phyloP scores from a whole-genome alignment of 768 basidiomycete genomes.

The Termitomyces sp. region DNA sequence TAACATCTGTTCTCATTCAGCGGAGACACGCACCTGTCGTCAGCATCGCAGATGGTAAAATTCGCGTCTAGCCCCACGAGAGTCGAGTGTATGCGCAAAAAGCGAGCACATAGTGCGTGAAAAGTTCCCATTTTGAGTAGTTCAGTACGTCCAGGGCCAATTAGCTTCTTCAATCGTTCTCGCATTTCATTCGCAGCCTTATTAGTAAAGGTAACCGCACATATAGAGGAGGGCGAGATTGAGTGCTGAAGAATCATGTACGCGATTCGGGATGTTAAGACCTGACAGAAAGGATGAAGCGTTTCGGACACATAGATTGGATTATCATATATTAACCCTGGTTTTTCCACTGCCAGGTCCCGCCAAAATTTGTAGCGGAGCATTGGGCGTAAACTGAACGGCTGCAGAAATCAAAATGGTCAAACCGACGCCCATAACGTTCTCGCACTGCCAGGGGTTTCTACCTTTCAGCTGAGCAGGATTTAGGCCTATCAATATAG shows the following conservation, averaged over 20 bases:
- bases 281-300: constrained; percentile 23
- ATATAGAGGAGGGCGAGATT: constrained; percentile 53
- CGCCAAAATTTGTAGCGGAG: constrained; percentile 75
- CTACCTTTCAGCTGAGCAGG: constrained; percentile 12
- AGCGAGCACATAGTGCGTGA: constrained; percentile 68
- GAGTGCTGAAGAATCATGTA: constrained; percentile 51
- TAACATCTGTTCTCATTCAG: not conserved
- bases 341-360: constrained; percentile 77
- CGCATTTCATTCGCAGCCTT: constrained; percentile 89
- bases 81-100: constrained; percentile 59
- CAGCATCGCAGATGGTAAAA: constrained; percentile 79
- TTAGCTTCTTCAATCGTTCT: constrained; percentile 55
- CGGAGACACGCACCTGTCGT: constrained; percentile 53
- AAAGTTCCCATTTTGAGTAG: constrained; percentile 71
- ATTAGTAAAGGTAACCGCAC: constrained; percentile 85
- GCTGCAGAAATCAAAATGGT: constrained; percentile 31
- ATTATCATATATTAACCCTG: constrained; percentile 28
- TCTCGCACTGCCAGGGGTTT: constrained; percentile 13
- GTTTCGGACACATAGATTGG: not conserved
- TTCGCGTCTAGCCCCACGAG: constrained; percentile 58
- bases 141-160: constrained; percentile 53
- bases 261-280: constrained; percentile 64
- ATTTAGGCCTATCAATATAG: constrained; percentile 23
- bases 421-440: not conserved
- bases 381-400: constrained; percentile 53